phyloP scores from a whole-genome alignment of 2,329 filamentous ascomycete genomes.

The Beauveria asiatica region DNA sequence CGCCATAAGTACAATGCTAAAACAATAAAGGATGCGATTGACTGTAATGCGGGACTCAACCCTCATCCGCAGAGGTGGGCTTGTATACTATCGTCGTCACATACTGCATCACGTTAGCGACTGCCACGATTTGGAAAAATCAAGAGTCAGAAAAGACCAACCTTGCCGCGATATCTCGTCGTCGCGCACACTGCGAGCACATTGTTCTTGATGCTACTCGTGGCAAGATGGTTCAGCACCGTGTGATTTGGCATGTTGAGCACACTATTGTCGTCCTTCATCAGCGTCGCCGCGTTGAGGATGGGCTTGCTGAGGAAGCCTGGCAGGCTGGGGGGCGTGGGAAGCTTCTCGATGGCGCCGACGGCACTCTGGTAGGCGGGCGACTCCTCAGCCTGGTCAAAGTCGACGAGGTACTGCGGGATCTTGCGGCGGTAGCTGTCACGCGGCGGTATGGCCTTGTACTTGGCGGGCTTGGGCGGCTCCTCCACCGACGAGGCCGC shows the following conservation, averaged over 20 bases:
- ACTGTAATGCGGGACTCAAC: constrained; percentile 15
- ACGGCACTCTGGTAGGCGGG: constrained; percentile 65
- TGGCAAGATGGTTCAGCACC: constrained; percentile 90
- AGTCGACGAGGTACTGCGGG: constrained; percentile 77
- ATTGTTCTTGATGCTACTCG: constrained; percentile 95
- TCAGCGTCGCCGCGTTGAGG: constrained; percentile 78
- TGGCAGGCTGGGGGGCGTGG: constrained; percentile 75
- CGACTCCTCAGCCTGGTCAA: constrained; percentile 77
- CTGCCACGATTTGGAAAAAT: neutral
- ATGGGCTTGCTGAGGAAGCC: constrained; percentile 93
- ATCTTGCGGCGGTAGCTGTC: constrained; percentile 64
- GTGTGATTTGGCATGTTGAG: constrained; percentile 96
- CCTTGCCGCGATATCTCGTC: constrained; percentile 95
- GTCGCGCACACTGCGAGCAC: constrained; percentile 92
- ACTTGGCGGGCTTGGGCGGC: constrained; percentile 36
- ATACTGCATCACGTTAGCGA: constrained; percentile 50
- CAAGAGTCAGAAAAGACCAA: constrained; percentile 26
- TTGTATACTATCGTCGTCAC: constrained; percentile 98
- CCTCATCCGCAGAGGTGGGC: constrained; percentile 57
- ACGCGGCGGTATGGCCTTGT: constrained; percentile 40
- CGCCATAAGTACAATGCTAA: constrained; percentile 1
- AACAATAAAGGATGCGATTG: neutral
- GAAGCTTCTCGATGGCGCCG: constrained; percentile 67
- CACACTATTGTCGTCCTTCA: constrained; percentile 98
- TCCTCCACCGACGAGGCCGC: constrained; percentile 29